phyloP scores from a whole-genome alignment of 176 grass and related monocot species.

The Oryza officinalis region DNA sequence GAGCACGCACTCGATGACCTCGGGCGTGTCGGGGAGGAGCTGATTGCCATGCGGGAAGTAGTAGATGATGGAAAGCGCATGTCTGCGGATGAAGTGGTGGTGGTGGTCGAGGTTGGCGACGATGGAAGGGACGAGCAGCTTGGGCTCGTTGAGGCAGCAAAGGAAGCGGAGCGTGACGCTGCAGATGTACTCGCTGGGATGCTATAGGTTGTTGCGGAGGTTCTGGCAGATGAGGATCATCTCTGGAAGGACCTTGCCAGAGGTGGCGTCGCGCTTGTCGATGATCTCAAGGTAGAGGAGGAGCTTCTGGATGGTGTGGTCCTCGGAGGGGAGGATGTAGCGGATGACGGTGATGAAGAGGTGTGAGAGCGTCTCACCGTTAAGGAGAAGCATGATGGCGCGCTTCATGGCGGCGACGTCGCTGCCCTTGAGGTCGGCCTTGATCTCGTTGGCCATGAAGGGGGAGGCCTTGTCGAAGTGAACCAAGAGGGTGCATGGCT shows the following conservation, averaged over 20 bases:
- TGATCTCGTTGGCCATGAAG: constrained; percentile 62
- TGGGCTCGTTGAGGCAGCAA: constrained; percentile 60
- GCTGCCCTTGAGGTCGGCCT: constrained; percentile 55
- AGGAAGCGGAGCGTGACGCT: constrained; percentile 71
- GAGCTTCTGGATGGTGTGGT: constrained; percentile 69
- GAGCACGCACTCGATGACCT: constrained; percentile 54
- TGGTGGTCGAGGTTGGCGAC: constrained; percentile 76
- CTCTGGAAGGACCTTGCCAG: constrained; percentile 66
- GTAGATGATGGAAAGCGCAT: constrained; percentile 70
- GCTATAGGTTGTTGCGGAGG: constrained; percentile 79
- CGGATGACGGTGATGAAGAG: constrained; percentile 70
- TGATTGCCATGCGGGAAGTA: constrained; percentile 52
- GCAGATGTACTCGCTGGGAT: constrained; percentile 77
- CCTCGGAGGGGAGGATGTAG: constrained; percentile 63
- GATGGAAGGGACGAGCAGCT: constrained; percentile 64
- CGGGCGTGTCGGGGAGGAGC: constrained; percentile 66
- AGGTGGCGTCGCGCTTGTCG: constrained; percentile 45
- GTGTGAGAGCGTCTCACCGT: constrained; percentile 52
- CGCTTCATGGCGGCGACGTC: constrained; percentile 57
- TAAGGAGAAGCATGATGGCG: constrained; percentile 66
- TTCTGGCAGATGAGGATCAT: constrained; percentile 99
- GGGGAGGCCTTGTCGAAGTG: constrained; percentile 68
- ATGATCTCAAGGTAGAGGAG: constrained; percentile 67
- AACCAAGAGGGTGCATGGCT: constrained; percentile 60
- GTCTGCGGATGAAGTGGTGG: constrained; percentile 65